Evolutionary conservation across 306 rosid genomes (phyloP).

Genomic region (Lathyrus oleraceus): DNA sequence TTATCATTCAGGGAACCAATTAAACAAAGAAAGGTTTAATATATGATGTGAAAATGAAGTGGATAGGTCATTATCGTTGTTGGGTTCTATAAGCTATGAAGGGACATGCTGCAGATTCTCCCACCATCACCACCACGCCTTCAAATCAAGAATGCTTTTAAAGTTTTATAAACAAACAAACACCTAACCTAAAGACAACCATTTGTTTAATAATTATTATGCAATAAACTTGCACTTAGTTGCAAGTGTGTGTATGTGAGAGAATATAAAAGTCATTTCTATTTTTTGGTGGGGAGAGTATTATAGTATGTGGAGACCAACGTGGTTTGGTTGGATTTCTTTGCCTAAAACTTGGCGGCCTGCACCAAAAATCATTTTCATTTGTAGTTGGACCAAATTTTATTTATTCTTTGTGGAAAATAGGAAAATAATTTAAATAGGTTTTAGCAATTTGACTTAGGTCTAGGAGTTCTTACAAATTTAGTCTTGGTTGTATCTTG

Average conservation of each 20-base stretch:
- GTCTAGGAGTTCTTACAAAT: background rate
- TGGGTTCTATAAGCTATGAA: constrained; percentile 29
- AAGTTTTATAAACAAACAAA: constrained; percentile 29
- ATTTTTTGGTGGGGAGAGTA: constrained; percentile 27
- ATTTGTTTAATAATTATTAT: constrained; percentile 23
- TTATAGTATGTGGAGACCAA: constrained; percentile 49
- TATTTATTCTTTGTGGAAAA: background rate
- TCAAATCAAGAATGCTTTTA: constrained; percentile 50
- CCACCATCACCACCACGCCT: constrained; percentile 48
- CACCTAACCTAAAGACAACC: constrained; percentile 36
- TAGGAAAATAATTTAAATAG: constrained; percentile 14
- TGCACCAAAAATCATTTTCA: constrained; percentile 38
- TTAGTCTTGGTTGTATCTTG: too few species aligned
- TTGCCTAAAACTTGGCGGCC: constrained; percentile 31
- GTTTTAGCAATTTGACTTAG: constrained; percentile 11
- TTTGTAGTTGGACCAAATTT: constrained; percentile 20
- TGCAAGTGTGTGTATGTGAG: constrained; percentile 32
- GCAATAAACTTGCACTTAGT: constrained; percentile 32
- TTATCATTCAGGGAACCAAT: background rate
- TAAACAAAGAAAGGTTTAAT: background rate
- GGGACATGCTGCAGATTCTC: constrained; percentile 53
- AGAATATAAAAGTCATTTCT: constrained; percentile 8
- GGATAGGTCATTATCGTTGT: constrained; percentile 34
- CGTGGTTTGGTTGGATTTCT: constrained; percentile 44
- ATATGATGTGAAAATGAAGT: constrained; percentile 1